Percentiles rank a stretch among this genome's conserved stretches.
Evolutionary conservation across 257 asterid genomes (phyloP).

Genomic region (Lavandula angustifolia): DNA sequence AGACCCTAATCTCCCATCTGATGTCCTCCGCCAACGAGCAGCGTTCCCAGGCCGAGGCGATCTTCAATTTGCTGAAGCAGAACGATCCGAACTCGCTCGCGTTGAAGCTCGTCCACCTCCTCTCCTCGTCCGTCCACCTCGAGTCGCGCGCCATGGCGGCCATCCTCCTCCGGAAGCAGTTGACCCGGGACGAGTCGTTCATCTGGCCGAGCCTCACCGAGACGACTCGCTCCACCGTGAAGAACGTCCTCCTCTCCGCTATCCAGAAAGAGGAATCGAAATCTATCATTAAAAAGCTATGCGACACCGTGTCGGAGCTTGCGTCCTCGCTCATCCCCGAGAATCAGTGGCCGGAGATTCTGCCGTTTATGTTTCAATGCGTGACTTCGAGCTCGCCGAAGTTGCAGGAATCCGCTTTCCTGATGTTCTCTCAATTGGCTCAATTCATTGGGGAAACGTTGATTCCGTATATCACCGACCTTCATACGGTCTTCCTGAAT

Average conservation of each 20-base stretch:
- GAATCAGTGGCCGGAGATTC: conserved; percentile 76
- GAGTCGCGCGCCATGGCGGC: conserved; percentile 90
- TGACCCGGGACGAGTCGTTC: conserved; percentile 72
- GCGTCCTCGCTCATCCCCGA: conserved; percentile 82
- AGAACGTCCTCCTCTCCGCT: conserved; percentile 53
- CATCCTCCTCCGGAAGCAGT: conserved; percentile 78
- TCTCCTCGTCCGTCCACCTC: conserved; percentile 52
- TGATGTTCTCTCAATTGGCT: conserved; percentile 79
- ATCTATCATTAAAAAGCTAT: conserved; percentile 63
- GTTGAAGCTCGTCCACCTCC: conserved; percentile 65
- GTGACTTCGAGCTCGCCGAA: conserved; percentile 64
- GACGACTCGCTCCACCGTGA: conserved; percentile 61
- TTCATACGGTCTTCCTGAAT: conserved; percentile 74
- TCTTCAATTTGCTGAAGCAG: conserved; percentile 78
- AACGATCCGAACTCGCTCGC: conserved; percentile 82
- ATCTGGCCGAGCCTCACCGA: conserved; percentile 72
- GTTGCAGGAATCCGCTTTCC: conserved; percentile 78
- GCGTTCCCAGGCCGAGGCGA: conserved; percentile 84
- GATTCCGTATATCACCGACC: conserved; percentile 63
- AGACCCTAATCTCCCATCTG: conserved; percentile 71
- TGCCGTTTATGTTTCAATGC: conserved; percentile 89
- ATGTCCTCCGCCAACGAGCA: conserved; percentile 88
- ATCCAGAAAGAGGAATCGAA: conserved; percentile 72
- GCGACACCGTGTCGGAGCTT: conserved; percentile 82
- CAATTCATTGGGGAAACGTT: conserved; percentile 74